Evolutionary conservation across 2,329 filamentous ascomycete genomes (phyloP), one percentile per base, ranked within the genome.

Genomic region (Diaporthe aspalathi): DNA sequence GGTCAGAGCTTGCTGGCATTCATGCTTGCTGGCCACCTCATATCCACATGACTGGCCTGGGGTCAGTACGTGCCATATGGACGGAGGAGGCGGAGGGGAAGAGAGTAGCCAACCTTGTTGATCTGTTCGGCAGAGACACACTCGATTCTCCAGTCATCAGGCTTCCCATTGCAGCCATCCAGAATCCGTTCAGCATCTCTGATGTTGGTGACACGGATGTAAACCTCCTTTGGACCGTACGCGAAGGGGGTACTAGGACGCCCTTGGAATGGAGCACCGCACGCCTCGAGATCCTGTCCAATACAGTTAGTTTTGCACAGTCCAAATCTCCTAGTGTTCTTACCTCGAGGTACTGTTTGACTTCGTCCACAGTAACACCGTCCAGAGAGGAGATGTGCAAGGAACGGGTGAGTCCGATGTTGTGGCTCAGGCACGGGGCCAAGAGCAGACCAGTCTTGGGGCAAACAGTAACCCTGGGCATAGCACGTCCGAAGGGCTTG

Each of bases 181-280:
- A 85, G 82, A 9, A 87, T 84, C 40, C 83, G 82, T 67, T 83
- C 86, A 8, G 90, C 85, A 77, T 92, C 89, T 63, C 88, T 85
- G 63, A 91, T 86, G 75, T 92, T 90, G 8, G 84, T 81, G 75
- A 92, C 91, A 5, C 84, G 85, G 29, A 90, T 80, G 70, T 85
- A 87, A 38, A 89, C 83, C 62, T 81, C 84, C 5, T 84, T 83
- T 54, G 78, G 79, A 35, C 76, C 75, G 5, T 77, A 72, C 20
- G 81, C 78, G 1, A 85, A 73, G 32, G 82, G 79, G 12, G 79
- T 81, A 9, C 76, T 77, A 24, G 84, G 84, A 22, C 16, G 45
- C 6, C 50, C 53, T 38, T 83, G 78, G 62, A 81, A 80, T 49
- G 78, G 73, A 56, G 78, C 68, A 7, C 81, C 81, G 22, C 77